Evolutionary conservation across 2,329 filamentous ascomycete species (phyloP).

Genomic region (Monosporascus ibericus): DNA sequence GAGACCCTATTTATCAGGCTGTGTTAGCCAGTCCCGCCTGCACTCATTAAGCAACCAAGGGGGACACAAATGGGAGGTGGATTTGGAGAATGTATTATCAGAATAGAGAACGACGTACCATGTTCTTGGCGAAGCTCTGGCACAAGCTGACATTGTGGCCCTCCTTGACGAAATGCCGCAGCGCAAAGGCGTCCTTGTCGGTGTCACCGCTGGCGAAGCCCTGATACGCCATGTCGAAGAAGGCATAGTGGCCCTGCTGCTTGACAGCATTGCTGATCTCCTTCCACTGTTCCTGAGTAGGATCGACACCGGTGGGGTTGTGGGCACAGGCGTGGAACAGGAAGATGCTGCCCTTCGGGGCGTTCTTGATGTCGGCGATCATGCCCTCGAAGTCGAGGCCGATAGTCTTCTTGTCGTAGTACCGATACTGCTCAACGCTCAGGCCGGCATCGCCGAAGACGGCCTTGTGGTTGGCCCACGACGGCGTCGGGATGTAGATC

Average conservation of each 20-base stretch:
- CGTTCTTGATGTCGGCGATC: conserved; percentile 81
- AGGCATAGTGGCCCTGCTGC: conserved; percentile 80
- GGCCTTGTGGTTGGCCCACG: conserved; percentile 97
- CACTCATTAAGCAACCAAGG: no score
- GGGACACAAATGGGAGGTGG: no score
- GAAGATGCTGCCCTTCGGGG: conserved; percentile 81
- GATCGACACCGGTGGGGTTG: conserved; percentile 96
- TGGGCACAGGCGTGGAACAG: conserved; percentile 95
- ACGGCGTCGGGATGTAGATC: conserved; percentile 93
- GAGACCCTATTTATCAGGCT: conserved; percentile 57
- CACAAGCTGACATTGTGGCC: conserved; percentile 83
- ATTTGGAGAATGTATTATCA: no score
- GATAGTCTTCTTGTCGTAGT: conserved; percentile 99
- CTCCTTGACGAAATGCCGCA: conserved; percentile 88
- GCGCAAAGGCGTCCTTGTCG: conserved; percentile 85
- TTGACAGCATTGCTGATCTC: conserved; percentile 84
- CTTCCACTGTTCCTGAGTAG: conserved; percentile 85
- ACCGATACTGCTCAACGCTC: conserved; percentile 89
- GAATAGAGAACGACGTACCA: conserved; percentile 51
- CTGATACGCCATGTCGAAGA: conserved; percentile 99
- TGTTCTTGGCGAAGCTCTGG: conserved; percentile 99
- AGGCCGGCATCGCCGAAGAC: conserved; percentile 93
- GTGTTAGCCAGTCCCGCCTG: background rate
- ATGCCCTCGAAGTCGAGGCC: conserved; percentile 95
- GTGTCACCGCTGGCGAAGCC: conserved; percentile 92